Conservation (phyloP, 139 green algal species). For the Volvox reticuliferus region DNA sequence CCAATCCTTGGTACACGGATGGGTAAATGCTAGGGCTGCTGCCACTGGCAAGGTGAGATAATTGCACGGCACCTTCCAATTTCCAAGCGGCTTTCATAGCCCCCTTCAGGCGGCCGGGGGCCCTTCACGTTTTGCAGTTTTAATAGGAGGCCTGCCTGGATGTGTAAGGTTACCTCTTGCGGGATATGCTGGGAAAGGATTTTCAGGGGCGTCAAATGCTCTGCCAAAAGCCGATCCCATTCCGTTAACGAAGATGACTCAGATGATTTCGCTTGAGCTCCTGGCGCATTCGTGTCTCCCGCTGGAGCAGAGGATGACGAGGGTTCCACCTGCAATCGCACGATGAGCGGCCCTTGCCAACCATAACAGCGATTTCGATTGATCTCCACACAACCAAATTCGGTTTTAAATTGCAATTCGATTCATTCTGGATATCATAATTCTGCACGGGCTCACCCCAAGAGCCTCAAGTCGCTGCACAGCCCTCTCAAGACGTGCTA, state of each 20-base stretch:
- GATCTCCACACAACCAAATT: too few species aligned
- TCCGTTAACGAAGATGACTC: not conserved
- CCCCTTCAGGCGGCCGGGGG: not conserved
- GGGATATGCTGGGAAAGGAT: not conserved
- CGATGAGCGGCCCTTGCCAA: not conserved
- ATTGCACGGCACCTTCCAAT: not conserved
- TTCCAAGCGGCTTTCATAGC: not conserved
- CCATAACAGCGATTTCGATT: not conserved
- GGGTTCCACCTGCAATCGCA: not conserved
- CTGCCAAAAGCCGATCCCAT: constrained; percentile 24
- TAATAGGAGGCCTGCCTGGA: too few species aligned
- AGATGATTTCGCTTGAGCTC: not conserved
- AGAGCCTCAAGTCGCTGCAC: constrained; percentile 29
- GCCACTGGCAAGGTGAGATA: not conserved
- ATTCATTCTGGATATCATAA: not conserved
- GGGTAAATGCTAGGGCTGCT: too few species aligned
- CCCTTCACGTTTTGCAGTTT: too few species aligned
- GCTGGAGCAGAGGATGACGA: too few species aligned
- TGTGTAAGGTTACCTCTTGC: not conserved
- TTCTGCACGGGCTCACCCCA: not conserved
- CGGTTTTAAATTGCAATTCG: not conserved
- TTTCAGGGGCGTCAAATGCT: not conserved
- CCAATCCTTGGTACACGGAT: too few species aligned
- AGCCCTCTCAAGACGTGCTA: constrained; percentile 26
- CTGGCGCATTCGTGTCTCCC: not conserved